phyloP scores from a whole-genome alignment of 2,329 filamentous ascomycete genomes.

The Fusarium nanum region DNA sequence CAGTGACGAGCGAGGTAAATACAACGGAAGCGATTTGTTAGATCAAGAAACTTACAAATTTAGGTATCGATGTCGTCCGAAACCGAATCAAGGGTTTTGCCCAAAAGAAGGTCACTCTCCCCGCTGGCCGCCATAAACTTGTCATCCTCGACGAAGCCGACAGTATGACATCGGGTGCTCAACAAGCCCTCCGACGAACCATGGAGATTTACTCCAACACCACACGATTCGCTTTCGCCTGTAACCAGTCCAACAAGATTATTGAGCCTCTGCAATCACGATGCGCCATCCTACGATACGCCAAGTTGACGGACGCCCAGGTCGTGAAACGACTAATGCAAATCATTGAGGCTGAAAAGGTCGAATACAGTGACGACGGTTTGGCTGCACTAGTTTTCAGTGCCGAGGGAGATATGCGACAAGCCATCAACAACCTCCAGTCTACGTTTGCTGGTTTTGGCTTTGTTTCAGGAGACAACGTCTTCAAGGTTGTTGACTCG shows the following conservation, averaged over 20 bases:
- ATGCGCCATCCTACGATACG: slow-evolving; percentile 94
- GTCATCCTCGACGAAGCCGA: slow-evolving; percentile 98
- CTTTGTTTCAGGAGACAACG: slow-evolving; percentile 97
- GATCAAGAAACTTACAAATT: background rate
- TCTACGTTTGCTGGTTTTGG: slow-evolving; percentile 93
- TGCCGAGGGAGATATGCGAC: slow-evolving; percentile 97
- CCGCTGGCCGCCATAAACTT: slow-evolving; percentile 90
- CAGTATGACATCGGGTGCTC: slow-evolving; percentile 96
- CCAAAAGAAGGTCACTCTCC: slow-evolving; percentile 97
- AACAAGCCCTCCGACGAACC: slow-evolving; percentile 92
- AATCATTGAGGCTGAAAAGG: slow-evolving; percentile 91
- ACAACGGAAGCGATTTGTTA: background rate
- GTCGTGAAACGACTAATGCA: slow-evolving; percentile 91
- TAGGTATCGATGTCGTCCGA: slow-evolving; percentile 94
- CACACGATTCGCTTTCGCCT: slow-evolving; percentile 96
- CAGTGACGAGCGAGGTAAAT: slow-evolving; percentile 85
- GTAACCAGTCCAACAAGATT: slow-evolving; percentile 99
- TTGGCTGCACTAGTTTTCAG: slow-evolving; percentile 96
- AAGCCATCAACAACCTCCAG: slow-evolving; percentile 98
- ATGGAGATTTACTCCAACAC: slow-evolving; percentile 99
- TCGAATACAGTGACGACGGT: slow-evolving; percentile 92
- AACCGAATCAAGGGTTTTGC: slow-evolving; percentile 99
- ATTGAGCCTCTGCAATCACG: slow-evolving; percentile 98
- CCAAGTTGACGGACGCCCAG: slow-evolving; percentile 90
- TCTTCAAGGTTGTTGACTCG: slow-evolving; percentile 96